Evolutionary conservation across 2,329 filamentous ascomycete genomes (phyloP), one percentile per base, ranked within the genome.

Genomic region (Helminthosporium solani): DNA sequence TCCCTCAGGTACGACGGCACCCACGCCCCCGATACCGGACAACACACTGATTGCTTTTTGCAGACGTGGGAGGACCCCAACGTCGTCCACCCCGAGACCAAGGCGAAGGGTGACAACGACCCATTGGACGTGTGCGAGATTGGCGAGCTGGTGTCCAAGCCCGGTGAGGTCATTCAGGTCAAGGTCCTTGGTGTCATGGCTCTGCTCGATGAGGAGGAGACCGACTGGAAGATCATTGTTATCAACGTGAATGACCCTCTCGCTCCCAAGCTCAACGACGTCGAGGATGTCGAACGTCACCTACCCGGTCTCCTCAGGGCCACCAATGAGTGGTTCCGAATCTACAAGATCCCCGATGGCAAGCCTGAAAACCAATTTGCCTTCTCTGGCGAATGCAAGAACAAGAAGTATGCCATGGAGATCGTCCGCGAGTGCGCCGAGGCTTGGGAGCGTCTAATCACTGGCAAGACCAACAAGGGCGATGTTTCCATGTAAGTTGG

Each of bases 311-410:
- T 99, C 50, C 83, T 99, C 73, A 88, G 94, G 62, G 94, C 94
- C 71, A 97, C 92, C 72, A 99, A 99, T 72, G 94, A 99, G 82
- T 99, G 94, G 94, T 99, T 99, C 90, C 90, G 94, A 75, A 99
- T 99, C 84, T 99, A 99, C 87, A 99, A 99, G 84, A 99, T 99
- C 77, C 94, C 94, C 71, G 94, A 99, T 72, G 94, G 94, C 82
- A 99, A 99, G 90, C 91, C 92, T 67, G 94, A 99, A 87, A 99
- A 99, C 85, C 94, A 97, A 80, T 99, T 99, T 71, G 94, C 94
- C 68, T 99, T 99, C 82, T 96, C 91, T 50, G 94, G 94, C 80
- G 94, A 99, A 82, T 97, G 92, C 88, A 99, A 99, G 87, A 99
- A 99, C 86, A 95, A 91, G 85, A 90, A 87, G 87, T 90, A 97